Percentiles rank a stretch among this genome's conserved stretches.
phyloP scores from a whole-genome alignment of 441 rosid genomes.

The Capsella rubella region DNA sequence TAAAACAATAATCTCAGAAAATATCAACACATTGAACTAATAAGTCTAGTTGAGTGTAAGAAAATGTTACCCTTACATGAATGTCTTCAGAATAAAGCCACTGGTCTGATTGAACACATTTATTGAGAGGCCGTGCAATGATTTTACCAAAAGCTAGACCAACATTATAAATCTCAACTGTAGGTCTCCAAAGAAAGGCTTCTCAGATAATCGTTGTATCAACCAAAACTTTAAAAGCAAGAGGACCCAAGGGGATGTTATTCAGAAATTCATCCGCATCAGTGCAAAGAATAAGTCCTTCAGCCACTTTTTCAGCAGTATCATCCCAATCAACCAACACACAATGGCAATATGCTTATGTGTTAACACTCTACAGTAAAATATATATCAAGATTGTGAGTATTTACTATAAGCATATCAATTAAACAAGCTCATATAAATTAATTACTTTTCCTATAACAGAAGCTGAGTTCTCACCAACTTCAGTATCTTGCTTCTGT shows the following conservation, averaged over 20 bases:
- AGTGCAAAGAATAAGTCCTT: not conserved
- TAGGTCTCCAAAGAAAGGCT: not conserved
- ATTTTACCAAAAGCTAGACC: not conserved
- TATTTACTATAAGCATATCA: not conserved
- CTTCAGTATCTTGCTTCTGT: not conserved
- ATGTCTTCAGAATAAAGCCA: not conserved
- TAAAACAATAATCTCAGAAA: not conserved
- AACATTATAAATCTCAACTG: not conserved
- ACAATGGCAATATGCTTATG: not conserved
- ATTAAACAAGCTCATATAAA: not conserved
- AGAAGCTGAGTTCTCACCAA: not conserved
- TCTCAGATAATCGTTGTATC: not conserved
- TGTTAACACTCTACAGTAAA: not conserved
- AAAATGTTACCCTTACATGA: not conserved
- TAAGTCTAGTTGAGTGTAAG: not conserved
- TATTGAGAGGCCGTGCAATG: not conserved
- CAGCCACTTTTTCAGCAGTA: not conserved
- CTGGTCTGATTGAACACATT: not conserved
- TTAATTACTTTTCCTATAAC: not conserved
- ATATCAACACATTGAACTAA: not conserved
- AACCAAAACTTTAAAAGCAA: not conserved
- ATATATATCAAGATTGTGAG: not conserved
- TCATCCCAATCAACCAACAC: not conserved
- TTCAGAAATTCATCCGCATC: not conserved
- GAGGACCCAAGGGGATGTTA: not conserved